These are phyloP conservation scores for Spizellomyces sp. DNA, from an alignment of 192 early-diverging fungal species.

Conservation along the genomic window DNA sequence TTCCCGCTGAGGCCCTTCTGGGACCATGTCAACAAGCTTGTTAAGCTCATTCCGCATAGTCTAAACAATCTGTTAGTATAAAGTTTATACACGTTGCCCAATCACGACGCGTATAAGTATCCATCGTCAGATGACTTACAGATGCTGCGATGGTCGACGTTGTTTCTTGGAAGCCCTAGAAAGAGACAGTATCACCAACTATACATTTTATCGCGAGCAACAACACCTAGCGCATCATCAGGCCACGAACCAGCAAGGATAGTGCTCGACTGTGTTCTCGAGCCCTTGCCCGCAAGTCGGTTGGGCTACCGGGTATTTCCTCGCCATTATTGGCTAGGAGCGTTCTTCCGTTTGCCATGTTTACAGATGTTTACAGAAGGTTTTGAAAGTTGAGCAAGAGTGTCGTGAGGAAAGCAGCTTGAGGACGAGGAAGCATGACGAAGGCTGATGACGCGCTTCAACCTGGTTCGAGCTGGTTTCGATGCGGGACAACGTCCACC, in stretches of 20 bases:
- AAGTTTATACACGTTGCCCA: background rate
- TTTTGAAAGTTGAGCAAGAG: background rate
- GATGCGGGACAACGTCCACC: background rate
- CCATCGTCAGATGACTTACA: constrained; percentile 6
- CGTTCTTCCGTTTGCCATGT: background rate
- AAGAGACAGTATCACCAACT: background rate
- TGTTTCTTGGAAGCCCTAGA: constrained; percentile 56
- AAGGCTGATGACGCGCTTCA: background rate
- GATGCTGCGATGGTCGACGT: constrained; percentile 37
- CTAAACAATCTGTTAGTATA: background rate
- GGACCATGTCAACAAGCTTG: constrained; percentile 58
- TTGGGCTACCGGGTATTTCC: constrained; percentile 16
- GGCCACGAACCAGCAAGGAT: constrained; percentile 4
- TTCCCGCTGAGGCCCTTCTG: constrained; percentile 59
- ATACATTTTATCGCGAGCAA: background rate
- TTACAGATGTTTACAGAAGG: background rate
- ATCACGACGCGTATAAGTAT: background rate
- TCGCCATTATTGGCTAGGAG: background rate
- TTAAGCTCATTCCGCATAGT: constrained; percentile 73
- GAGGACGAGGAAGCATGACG: background rate
- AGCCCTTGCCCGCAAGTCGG: constrained; percentile 20
- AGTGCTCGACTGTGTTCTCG: constrained; percentile 9
- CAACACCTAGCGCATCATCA: too few relatives aligned
- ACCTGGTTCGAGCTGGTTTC: background rate
- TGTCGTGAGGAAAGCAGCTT: background rate